Evolutionary conservation across 192 early-diverging fungal genomes (phyloP).

Genomic region (Podila verticillata): DNA sequence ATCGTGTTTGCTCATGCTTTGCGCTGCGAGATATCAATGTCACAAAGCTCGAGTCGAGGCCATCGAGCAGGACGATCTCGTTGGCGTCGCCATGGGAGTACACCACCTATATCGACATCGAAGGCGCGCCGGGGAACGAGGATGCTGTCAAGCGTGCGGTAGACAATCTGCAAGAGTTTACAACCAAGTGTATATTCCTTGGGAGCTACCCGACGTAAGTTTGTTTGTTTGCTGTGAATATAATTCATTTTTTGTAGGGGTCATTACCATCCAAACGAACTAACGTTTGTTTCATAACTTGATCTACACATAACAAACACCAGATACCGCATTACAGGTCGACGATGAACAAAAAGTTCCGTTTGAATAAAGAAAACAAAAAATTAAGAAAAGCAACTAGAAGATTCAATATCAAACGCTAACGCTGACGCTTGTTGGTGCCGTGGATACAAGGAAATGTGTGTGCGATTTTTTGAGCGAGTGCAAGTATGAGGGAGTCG

Average conservation of each 20-base stretch:
- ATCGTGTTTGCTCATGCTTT: constrained; percentile 37
- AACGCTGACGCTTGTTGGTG: too few relatives aligned
- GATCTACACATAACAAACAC: too few relatives aligned
- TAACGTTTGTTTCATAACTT: too few relatives aligned
- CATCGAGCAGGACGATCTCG: constrained; percentile 28
- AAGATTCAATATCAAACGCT: too few relatives aligned
- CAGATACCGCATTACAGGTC: too few relatives aligned
- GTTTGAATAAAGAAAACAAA: too few relatives aligned
- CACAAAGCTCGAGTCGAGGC: constrained; percentile 42
- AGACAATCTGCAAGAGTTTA: constrained; percentile 43
- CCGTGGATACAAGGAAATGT: too few relatives aligned
- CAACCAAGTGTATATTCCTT: constrained; percentile 39
- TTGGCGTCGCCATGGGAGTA: constrained; percentile 44
- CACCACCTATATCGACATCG: constrained; percentile 44
- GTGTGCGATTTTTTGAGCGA: too few relatives aligned
- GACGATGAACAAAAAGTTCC: too few relatives aligned
- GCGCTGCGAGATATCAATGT: constrained; percentile 45
- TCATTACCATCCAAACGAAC: too few relatives aligned
- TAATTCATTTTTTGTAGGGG: background rate
- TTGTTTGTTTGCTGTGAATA: background rate
- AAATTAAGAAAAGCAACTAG: too few relatives aligned
- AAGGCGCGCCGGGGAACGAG: constrained; percentile 38
- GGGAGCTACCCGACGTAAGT: constrained; percentile 42
- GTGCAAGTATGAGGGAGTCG: too few relatives aligned
- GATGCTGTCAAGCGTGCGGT: constrained; percentile 34